A percentile compares a stretch with the other conserved stretches of the same genome.
Conservation (phyloP, 257 asterid genomes). For the Euphrasia confusa region DNA sequence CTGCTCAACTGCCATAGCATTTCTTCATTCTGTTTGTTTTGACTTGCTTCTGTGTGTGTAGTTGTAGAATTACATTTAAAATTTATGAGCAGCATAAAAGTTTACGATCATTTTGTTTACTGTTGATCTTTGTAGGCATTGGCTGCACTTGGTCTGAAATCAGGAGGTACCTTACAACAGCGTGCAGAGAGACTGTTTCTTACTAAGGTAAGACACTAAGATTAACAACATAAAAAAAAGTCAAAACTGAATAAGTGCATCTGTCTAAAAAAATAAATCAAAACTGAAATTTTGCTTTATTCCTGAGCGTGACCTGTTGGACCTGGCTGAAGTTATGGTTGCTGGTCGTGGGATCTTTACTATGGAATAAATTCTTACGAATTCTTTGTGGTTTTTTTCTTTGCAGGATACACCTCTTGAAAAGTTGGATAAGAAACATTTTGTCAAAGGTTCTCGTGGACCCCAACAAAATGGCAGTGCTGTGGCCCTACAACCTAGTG, state of each 20-base stretch:
- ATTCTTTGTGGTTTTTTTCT: neutral
- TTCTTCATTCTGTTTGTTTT: neutral
- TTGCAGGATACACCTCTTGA: constrained; percentile 79
- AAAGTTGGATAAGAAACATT: constrained; percentile 77
- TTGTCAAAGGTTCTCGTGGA: constrained; percentile 57
- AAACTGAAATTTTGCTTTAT: neutral
- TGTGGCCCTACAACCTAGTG: constrained; percentile 35
- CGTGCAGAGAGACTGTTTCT: constrained; percentile 97
- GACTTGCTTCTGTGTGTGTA: constrained; percentile 11
- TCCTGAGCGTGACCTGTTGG: constrained; percentile 4
- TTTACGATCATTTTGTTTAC: constrained; percentile 20
- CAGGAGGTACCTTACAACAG: constrained; percentile 87
- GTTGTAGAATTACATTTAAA: constrained; percentile 1
- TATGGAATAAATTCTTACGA: no score
- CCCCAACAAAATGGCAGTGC: constrained; percentile 51
- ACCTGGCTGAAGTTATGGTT: neutral
- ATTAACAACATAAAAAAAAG: neutral
- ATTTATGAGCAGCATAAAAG: neutral
- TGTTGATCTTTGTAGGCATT: constrained; percentile 73
- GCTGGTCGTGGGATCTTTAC: neutral
- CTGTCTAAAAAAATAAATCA: neutral
- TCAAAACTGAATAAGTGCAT: neutral
- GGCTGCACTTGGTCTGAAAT: constrained; percentile 85
- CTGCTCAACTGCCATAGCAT: constrained; percentile 2
- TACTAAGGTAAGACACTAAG: constrained; percentile 83